phyloP scores from a whole-genome alignment of 1,284 basidiomycete genomes.

The Rhodotorula sp. region DNA sequence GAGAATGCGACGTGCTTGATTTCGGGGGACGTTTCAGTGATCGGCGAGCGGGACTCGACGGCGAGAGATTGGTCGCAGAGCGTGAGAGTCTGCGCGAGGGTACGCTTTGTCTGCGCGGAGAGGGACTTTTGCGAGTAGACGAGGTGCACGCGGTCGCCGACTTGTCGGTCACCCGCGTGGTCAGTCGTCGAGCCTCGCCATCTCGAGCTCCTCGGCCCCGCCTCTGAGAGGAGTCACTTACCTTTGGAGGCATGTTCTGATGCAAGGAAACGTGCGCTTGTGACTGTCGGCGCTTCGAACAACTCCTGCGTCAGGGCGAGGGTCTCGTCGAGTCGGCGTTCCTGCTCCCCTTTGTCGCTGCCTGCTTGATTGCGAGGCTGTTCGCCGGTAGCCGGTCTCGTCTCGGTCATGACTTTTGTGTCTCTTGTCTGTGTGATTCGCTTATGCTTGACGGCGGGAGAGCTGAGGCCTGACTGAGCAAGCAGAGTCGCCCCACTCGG shows the following conservation, averaged over 20 bases:
- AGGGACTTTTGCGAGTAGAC: constrained; percentile 24
- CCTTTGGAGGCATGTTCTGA: not conserved
- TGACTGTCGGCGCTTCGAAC: constrained; percentile 13
- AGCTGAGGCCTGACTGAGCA: too few species aligned
- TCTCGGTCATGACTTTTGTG: too few species aligned
- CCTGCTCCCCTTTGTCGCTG: too few species aligned
- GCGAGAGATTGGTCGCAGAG: not conserved
- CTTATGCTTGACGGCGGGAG: too few species aligned
- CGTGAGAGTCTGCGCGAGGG: constrained; percentile 1
- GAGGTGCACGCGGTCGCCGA: constrained; percentile 12
- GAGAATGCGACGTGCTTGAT: constrained; percentile 23
- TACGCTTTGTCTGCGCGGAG: constrained; percentile 19
- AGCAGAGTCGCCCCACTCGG: too few species aligned
- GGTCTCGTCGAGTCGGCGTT: not conserved
- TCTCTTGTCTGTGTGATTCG: too few species aligned
- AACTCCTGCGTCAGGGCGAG: constrained; percentile 5
- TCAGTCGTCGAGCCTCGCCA: too few species aligned
- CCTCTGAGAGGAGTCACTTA: not conserved
- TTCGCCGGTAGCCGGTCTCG: too few species aligned
- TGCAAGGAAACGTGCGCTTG: constrained; percentile 11
- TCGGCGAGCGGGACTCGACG: not conserved
- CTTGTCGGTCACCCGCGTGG: not conserved
- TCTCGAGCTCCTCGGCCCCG: too few species aligned
- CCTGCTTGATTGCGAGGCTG: too few species aligned
- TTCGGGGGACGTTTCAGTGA: constrained; percentile 2